A percentile compares a stretch with the other conserved stretches of the same genome.
Evolutionary conservation across 2,329 filamentous ascomycete genomes (phyloP).

Genomic region (Neofusicoccum umdonicola): DNA sequence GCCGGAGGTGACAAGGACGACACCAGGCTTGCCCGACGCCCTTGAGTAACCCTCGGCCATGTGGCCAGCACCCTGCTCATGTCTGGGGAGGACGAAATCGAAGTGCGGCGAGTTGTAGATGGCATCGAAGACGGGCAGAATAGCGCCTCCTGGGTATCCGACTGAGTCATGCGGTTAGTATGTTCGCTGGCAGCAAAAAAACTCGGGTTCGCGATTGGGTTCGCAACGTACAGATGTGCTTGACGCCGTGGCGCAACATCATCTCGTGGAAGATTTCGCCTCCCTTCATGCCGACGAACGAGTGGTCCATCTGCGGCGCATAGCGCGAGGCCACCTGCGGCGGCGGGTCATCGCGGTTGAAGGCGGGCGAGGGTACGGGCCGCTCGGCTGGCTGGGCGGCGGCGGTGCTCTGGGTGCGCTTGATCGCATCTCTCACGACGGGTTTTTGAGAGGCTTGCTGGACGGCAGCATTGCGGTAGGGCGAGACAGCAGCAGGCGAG

Average conservation of each 20-base stretch:
- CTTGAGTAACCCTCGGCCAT: constrained; percentile 98
- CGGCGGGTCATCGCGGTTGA: constrained; percentile 50
- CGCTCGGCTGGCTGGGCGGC: constrained; percentile 39
- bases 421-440: constrained; percentile 38
- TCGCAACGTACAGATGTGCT: constrained; percentile 79
- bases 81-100: constrained; percentile 89
- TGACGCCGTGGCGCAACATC: constrained; percentile 90
- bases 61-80: constrained; percentile 97
- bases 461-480: constrained; percentile 39
- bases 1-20: constrained; percentile 94
- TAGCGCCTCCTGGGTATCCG: constrained; percentile 87
- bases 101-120: constrained; percentile 98
- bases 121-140: constrained; percentile 96
- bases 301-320: constrained; percentile 53
- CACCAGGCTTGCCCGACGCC: constrained; percentile 88
- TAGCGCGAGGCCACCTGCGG: constrained; percentile 43
- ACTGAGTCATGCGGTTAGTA: constrained; percentile 33
- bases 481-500: constrained; percentile 40
- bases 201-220: not conserved
- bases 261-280: constrained; percentile 99
- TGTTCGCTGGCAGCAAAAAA: not conserved
- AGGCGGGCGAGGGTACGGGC: constrained; percentile 46
- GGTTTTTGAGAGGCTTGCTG: constrained; percentile 22
- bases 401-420: constrained; percentile 44
- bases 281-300: constrained; percentile 89